phyloP scores from a whole-genome alignment of 768 basidiomycete genomes.

The Tylopilus plumbeoviolaceoides region DNA sequence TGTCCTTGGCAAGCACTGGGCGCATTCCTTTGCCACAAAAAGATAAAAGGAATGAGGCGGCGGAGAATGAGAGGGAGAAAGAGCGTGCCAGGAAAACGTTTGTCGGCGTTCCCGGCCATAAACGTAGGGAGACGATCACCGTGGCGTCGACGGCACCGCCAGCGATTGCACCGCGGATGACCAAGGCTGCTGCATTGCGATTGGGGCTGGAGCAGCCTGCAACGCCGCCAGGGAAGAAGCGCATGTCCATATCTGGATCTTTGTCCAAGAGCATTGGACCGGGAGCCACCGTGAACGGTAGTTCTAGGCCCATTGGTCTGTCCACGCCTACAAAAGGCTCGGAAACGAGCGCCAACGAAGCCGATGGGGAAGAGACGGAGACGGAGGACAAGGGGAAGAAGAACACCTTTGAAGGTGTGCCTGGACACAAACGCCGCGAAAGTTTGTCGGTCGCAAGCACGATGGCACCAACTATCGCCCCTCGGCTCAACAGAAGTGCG shows the following conservation, averaged over 20 bases:
- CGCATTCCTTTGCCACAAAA: conserved; percentile 28
- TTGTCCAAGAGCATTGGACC: conserved; percentile 6
- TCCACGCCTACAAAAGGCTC: conserved; percentile 10
- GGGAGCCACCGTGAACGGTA: conserved; percentile 1
- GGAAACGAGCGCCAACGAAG: conserved; percentile 22
- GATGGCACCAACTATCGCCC: conserved; percentile 38
- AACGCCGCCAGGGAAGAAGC: conserved; percentile 36
- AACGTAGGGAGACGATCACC: conserved; percentile 58
- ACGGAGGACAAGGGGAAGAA: conserved; percentile 30
- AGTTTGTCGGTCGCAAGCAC: conserved; percentile 64
- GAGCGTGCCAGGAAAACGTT: conserved; percentile 64
- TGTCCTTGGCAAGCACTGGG: conserved; percentile 33
- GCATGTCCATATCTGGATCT: conserved; percentile 30
- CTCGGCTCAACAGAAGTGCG: conserved; percentile 43
- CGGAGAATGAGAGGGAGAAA: conserved; percentile 54
- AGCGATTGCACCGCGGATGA: conserved; percentile 67
- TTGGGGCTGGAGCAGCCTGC: conserved; percentile 48
- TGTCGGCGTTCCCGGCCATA: conserved; percentile 78
- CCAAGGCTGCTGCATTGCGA: conserved; percentile 67
- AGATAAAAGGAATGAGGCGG: conserved; percentile 30
- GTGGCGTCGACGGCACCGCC: conserved; percentile 79
- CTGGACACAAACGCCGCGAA: conserved; percentile 80
- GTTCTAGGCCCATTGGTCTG: conserved; percentile 5
- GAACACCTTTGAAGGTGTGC: conserved; percentile 70
- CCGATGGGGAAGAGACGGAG: conserved; percentile 28